Percentiles rank a stretch among this genome's conserved stretches.
Conservation (phyloP, 208 protist species). For the Herpetomonas tarakana region DNA sequence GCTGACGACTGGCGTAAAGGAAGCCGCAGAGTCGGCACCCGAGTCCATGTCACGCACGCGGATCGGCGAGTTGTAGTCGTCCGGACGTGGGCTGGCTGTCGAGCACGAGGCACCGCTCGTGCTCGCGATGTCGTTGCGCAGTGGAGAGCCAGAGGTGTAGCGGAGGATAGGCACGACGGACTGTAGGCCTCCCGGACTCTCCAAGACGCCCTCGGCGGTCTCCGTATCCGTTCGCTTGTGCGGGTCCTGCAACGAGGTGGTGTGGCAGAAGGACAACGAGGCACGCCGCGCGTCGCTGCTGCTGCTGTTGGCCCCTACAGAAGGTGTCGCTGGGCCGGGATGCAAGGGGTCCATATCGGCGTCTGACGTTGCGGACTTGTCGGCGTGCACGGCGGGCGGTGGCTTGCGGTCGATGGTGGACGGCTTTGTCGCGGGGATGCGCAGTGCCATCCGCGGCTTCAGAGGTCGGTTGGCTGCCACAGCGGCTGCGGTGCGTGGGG, state of each 20-base stretch:
- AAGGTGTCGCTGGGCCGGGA: no score
- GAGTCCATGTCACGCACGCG: not conserved
- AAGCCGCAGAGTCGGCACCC: not conserved
- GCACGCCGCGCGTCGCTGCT: no score
- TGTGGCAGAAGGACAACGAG: no score
- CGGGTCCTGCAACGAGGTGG: no score
- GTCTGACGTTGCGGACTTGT: not conserved
- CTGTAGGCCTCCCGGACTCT: no score
- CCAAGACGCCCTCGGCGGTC: no score
- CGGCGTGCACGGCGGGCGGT: not conserved
- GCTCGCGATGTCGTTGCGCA: not conserved
- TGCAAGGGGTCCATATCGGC: no score
- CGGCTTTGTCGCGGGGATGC: not conserved
- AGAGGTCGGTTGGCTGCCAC: not conserved
- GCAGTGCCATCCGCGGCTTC: not conserved
- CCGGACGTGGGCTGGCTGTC: not conserved
- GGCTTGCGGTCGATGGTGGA: not conserved
- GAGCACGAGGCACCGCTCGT: not conserved
- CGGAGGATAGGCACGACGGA: no score
- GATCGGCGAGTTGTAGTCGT: not conserved
- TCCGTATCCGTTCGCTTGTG: no score
- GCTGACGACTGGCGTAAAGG: not conserved
- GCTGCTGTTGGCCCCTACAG: no score
- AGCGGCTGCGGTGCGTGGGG: not conserved
- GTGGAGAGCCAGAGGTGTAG: no score